Evolutionary conservation across 2,329 filamentous ascomycete genomes (phyloP).

Genomic region (Lachnellula suecica): DNA sequence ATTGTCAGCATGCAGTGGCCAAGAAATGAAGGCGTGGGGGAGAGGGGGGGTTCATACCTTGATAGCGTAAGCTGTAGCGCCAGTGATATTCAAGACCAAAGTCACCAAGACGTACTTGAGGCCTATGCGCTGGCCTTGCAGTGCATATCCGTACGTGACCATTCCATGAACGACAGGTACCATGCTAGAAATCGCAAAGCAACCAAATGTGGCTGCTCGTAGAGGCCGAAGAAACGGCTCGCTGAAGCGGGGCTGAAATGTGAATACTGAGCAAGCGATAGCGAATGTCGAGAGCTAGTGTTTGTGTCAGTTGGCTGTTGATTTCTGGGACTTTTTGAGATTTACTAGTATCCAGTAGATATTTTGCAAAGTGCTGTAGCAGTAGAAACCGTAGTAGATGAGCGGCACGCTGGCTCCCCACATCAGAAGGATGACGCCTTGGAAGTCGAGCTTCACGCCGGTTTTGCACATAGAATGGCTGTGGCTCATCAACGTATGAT

Average conservation of each 20-base stretch:
- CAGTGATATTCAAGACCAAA: slow-evolving; percentile 38
- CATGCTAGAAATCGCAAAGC: slow-evolving; percentile 41
- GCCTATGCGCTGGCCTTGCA: slow-evolving; percentile 40
- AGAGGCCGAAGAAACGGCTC: slow-evolving; percentile 38
- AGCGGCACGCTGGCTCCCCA: slow-evolving; percentile 60
- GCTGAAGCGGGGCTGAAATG: slow-evolving; percentile 37
- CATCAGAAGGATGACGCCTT: slow-evolving; percentile 60
- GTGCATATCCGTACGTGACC: slow-evolving; percentile 31
- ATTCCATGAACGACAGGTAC: slow-evolving; percentile 41
- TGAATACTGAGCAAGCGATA: slow-evolving; percentile 37
- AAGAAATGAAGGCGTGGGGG: not conserved
- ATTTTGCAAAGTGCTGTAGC: slow-evolving; percentile 32
- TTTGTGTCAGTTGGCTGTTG: not conserved
- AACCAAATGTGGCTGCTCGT: slow-evolving; percentile 40
- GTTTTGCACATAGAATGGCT: slow-evolving; percentile 46
- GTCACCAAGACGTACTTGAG: slow-evolving; percentile 40
- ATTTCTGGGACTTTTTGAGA: not conserved
- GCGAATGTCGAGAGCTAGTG: slow-evolving; percentile 33
- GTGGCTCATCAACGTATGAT: slow-evolving; percentile 57
- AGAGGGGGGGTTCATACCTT: slow-evolving; percentile 23
- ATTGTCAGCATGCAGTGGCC: slow-evolving; percentile 1
- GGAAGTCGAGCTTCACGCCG: slow-evolving; percentile 60
- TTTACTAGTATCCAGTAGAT: slow-evolving; percentile 38
- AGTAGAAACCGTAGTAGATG: slow-evolving; percentile 54
- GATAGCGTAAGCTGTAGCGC: slow-evolving; percentile 38